Percentiles rank a stretch among this genome's conserved stretches.
phyloP scores from a whole-genome alignment of 495 filamentous ascomycete genomes.

The Penicillium bovifimosum region DNA sequence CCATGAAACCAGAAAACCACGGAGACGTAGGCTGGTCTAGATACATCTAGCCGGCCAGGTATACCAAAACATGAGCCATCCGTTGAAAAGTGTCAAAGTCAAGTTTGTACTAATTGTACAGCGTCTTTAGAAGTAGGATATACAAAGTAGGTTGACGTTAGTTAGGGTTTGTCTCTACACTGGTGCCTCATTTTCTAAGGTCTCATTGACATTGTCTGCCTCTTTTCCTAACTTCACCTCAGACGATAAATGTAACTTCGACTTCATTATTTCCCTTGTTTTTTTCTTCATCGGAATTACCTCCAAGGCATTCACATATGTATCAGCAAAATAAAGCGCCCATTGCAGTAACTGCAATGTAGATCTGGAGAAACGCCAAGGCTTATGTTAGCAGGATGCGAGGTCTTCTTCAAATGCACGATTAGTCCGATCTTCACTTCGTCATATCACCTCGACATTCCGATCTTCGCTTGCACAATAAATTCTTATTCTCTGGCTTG shows the following conservation, averaged over 20 bases:
- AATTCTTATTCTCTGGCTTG: background rate
- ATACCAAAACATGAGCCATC: too few species aligned
- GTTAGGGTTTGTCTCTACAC: background rate
- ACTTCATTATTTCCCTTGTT: too few species aligned
- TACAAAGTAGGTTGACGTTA: too few species aligned
- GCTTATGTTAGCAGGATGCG: slow-evolving; percentile 23
- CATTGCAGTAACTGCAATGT: background rate
- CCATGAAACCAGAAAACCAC: background rate
- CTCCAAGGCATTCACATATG: background rate
- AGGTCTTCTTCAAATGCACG: slow-evolving; percentile 8
- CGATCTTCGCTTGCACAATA: background rate
- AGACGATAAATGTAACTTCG: too few species aligned
- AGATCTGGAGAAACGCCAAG: slow-evolving; percentile 3
- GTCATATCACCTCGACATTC: slow-evolving; percentile 1
- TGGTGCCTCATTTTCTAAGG: background rate
- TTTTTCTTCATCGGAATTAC: background rate
- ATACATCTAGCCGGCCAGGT: too few species aligned
- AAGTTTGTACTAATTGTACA: too few species aligned
- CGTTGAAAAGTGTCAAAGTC: too few species aligned
- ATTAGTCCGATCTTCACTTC: slow-evolving; percentile 19
- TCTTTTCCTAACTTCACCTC: too few species aligned
- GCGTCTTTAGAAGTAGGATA: too few species aligned
- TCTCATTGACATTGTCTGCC: background rate
- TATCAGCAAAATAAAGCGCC: background rate
- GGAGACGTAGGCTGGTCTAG: too few species aligned